Percentiles rank a stretch among this genome's conserved stretches.
These are phyloP conservation scores for Scorias spongiosa DNA, from an alignment of 2,329 filamentous ascomycete genomes.

Conservation along the genomic window DNA sequence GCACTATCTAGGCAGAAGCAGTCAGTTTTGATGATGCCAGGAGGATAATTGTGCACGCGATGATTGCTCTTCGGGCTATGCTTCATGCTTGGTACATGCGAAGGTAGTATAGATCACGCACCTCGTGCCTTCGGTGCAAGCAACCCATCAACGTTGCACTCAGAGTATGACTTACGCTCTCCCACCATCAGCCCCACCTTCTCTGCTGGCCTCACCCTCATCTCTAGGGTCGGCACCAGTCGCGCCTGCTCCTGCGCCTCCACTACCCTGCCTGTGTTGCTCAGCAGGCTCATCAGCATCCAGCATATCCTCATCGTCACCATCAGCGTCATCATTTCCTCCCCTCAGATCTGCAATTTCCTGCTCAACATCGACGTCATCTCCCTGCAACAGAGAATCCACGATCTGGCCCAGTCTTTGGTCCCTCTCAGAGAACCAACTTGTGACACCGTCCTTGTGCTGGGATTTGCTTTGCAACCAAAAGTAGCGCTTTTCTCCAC, in stretches of 20 bases:
- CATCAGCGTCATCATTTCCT: slow-evolving; percentile 43
- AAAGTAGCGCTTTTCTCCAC: slow-evolving; percentile 81
- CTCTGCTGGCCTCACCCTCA: slow-evolving; percentile 74
- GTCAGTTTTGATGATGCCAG: neutral
- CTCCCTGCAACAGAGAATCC: slow-evolving; percentile 68
- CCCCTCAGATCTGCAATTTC: slow-evolving; percentile 50
- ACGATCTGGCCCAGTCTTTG: slow-evolving; percentile 79
- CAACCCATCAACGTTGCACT: too few species aligned
- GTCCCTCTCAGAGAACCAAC: slow-evolving; percentile 74
- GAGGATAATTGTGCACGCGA: too few species aligned
- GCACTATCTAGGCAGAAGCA: neutral
- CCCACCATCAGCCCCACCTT: slow-evolving; percentile 90
- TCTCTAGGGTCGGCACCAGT: slow-evolving; percentile 84
- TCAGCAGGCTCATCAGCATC: slow-evolving; percentile 61
- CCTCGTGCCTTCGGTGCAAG: too few species aligned
- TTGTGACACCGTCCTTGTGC: slow-evolving; percentile 50
- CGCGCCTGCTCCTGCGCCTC: slow-evolving; percentile 71
- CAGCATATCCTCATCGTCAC: slow-evolving; percentile 29
- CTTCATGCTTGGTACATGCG: too few species aligned
- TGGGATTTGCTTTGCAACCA: slow-evolving; percentile 92
- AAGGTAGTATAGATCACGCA: too few species aligned
- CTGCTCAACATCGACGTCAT: slow-evolving; percentile 63
- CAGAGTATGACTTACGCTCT: slow-evolving; percentile 76
- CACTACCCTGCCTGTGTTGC: slow-evolving; percentile 47
- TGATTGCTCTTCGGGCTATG: too few species aligned